Evolutionary conservation across 2,329 filamentous ascomycete species (phyloP).

Genomic region (Madurella fahalii): DNA sequence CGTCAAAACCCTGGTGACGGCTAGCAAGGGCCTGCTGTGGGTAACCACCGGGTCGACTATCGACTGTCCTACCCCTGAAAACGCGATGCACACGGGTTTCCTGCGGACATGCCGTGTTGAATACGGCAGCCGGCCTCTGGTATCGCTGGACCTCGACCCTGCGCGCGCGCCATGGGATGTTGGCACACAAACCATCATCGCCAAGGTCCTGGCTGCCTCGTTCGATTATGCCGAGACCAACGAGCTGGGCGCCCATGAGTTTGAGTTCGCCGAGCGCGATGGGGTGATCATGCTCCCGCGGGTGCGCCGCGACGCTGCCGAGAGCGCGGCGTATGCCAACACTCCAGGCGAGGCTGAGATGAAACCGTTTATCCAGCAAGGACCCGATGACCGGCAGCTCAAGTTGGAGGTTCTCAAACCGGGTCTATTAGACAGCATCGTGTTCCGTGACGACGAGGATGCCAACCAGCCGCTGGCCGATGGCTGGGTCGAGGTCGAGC

Average conservation of each 20-base stretch:
- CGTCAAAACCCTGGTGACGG: not conserved
- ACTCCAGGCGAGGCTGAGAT: not conserved
- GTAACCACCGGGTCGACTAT: slow-evolving; percentile 19
- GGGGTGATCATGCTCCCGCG: slow-evolving; percentile 27
- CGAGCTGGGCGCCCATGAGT: not conserved
- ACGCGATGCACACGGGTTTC: slow-evolving; percentile 26
- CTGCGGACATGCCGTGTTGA: slow-evolving; percentile 28
- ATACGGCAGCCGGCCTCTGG: slow-evolving; percentile 25
- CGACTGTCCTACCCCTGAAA: slow-evolving; percentile 15
- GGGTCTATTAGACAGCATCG: slow-evolving; percentile 14
- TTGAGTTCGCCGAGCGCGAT: slow-evolving; percentile 29
- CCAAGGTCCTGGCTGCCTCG: not conserved
- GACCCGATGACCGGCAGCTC: not conserved
- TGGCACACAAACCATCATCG: not conserved
- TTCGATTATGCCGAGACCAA: not conserved
- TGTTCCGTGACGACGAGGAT: slow-evolving; percentile 19
- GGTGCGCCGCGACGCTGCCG: slow-evolving; percentile 23
- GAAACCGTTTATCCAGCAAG: not conserved
- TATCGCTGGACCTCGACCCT: slow-evolving; percentile 20
- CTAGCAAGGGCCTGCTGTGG: slow-evolving; percentile 27
- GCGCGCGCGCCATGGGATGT: not conserved
- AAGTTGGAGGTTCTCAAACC: slow-evolving; percentile 7
- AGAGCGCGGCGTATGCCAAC: not conserved
- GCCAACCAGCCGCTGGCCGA: slow-evolving; percentile 1
- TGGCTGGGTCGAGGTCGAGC: slow-evolving; percentile 35